phyloP scores from a whole-genome alignment of 2,329 filamentous ascomycete species.

The Arthrobotrys megalospora region DNA sequence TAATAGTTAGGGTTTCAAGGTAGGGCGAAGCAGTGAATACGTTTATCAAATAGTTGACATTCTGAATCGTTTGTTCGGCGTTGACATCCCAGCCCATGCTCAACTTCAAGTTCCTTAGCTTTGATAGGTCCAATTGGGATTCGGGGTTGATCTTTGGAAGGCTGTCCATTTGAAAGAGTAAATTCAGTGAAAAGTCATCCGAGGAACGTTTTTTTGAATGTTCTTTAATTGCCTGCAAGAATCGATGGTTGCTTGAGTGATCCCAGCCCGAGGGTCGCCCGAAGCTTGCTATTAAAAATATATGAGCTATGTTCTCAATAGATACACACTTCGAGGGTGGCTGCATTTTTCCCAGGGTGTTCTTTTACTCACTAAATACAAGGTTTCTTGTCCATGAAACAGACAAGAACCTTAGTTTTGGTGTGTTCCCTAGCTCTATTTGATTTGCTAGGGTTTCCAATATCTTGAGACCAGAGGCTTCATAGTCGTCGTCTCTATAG shows the following conservation, averaged over 20 bases:
- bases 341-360: no score
- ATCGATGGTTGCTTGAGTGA: neutral
- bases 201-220: neutral
- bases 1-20: no score
- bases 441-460: neutral
- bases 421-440: neutral
- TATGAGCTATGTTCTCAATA: neutral
- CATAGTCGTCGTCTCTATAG: neutral
- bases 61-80: no score
- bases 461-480: neutral
- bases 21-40: no score
- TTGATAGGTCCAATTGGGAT: neutral
- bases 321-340: no score
- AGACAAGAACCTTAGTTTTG: neutral
- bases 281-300: no score
- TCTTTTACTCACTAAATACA: no score
- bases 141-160: neutral
- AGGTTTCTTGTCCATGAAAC: neutral
- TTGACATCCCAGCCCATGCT: neutral
- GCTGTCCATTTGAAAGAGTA: neutral
- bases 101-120: neutral
- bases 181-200: neutral
- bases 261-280: neutral
- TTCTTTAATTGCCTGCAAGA: neutral
- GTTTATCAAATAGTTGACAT: no score